Percentiles rank a stretch among this genome's conserved stretches.
These are phyloP conservation scores for Aplosporella prunicola DNA, from an alignment of 2,329 filamentous ascomycete species.

Conservation along the genomic window DNA sequence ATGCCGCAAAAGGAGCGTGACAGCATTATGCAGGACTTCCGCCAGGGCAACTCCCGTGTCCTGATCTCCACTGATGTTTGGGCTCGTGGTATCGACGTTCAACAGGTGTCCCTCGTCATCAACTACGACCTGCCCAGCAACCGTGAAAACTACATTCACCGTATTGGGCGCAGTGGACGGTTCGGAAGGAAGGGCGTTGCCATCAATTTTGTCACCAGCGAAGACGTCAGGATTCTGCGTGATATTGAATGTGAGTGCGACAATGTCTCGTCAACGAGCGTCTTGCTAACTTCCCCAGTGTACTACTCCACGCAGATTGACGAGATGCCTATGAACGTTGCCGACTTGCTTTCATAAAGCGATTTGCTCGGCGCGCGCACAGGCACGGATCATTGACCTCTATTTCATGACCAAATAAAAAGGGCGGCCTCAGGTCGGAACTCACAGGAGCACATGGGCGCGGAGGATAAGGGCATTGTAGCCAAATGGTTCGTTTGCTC, in stretches of 20 bases:
- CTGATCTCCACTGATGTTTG: constrained; percentile 96
- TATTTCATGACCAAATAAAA: background rate
- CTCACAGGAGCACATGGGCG: background rate
- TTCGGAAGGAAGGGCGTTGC: constrained; percentile 98
- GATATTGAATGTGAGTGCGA: constrained; percentile 75
- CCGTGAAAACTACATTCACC: constrained; percentile 99
- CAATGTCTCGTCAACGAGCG: background rate
- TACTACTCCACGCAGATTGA: constrained; percentile 97
- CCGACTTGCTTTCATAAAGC: constrained; percentile 10
- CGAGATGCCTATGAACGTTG: constrained; percentile 89
- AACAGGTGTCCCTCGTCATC: constrained; percentile 96
- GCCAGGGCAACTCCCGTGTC: constrained; percentile 90
- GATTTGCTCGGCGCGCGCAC: background rate
- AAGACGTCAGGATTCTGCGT: constrained; percentile 92
- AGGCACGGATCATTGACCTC: background rate
- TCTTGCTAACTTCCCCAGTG: constrained; percentile 44
- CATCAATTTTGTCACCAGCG: constrained; percentile 98
- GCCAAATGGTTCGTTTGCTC: constrained; percentile 14
- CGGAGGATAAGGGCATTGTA: constrained; percentile 15
- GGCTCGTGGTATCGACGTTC: constrained; percentile 97
- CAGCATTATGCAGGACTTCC: constrained; percentile 98
- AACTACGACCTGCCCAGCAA: constrained; percentile 98
- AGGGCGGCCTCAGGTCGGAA: constrained; percentile 2
- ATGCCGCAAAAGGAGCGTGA: constrained; percentile 98
- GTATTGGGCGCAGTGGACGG: constrained; percentile 88